phyloP scores from a whole-genome alignment of 371 early-diverging fungal species.

The Mucor sp. region DNA sequence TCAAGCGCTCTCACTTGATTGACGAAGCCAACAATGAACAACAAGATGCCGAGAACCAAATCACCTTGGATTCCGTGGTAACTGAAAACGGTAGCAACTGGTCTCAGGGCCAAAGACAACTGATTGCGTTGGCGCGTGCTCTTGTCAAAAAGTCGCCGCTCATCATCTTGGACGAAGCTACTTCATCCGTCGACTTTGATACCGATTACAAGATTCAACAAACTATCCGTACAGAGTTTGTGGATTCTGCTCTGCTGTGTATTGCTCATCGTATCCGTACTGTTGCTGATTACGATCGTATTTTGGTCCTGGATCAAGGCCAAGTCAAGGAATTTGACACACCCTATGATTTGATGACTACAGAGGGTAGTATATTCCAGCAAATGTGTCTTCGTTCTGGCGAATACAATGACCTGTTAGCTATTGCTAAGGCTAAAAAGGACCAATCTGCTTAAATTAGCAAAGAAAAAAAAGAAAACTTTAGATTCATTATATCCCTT shows the following conservation, averaged over 20 bases:
- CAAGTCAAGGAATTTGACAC: conserved; percentile 75
- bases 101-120: conserved; percentile 87
- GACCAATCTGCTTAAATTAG: neutral
- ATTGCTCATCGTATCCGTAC: conserved; percentile 85
- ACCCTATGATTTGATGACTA: conserved; percentile 57
- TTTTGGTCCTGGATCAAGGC: conserved; percentile 87
- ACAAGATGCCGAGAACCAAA: neutral
- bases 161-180: conserved; percentile 89
- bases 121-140: conserved; percentile 87
- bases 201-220: conserved; percentile 78
- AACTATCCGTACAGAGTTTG: conserved; percentile 77
- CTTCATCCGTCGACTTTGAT: conserved; percentile 76
- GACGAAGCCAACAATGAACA: conserved; percentile 34
- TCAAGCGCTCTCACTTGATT: conserved; percentile 66
- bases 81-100: conserved; percentile 77
- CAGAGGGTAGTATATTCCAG: conserved; percentile 57
- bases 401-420: conserved; percentile 52
- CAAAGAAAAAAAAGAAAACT: neutral
- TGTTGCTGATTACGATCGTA: conserved; percentile 87
- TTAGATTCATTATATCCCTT: neutral
- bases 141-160: conserved; percentile 71
- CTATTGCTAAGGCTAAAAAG: conserved; percentile 25
- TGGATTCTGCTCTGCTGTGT: conserved; percentile 63
- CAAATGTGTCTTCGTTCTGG: conserved; percentile 72
- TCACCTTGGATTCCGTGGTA: conserved; percentile 58